Percentiles rank a stretch among this genome's conserved stretches.
phyloP scores from a whole-genome alignment of 768 basidiomycete species.

The Pleurotus citrinopileatus region DNA sequence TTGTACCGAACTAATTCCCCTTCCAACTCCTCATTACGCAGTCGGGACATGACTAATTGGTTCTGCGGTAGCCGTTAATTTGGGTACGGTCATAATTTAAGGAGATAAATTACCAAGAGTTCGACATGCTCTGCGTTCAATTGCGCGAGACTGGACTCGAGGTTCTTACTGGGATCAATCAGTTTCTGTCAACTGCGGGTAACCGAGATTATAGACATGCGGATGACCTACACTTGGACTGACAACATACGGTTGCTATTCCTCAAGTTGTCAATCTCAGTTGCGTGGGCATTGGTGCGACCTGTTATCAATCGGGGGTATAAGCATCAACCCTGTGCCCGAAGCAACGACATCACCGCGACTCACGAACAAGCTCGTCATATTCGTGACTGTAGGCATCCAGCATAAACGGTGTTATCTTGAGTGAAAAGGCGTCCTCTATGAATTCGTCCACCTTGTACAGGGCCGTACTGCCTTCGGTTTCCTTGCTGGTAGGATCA shows the following conservation, averaged over 20 bases:
- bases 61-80: constrained; percentile 47
- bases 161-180: constrained; percentile 54
- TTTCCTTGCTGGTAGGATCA: constrained; percentile 21
- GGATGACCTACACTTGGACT: constrained; percentile 68
- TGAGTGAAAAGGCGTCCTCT: constrained; percentile 77
- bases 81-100: too few relatives aligned
- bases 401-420: constrained; percentile 94
- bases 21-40: constrained; percentile 92
- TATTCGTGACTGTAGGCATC: constrained; percentile 89
- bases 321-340: neutral
- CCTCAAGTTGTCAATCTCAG: constrained; percentile 80
- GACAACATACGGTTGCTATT: constrained; percentile 75
- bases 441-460: constrained; percentile 85
- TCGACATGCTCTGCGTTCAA: constrained; percentile 82
- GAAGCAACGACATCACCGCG: neutral
- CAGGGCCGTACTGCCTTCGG: constrained; percentile 27
- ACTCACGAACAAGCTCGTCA: constrained; percentile 64
- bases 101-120: constrained; percentile 53
- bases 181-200: constrained; percentile 6
- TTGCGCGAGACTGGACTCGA: constrained; percentile 78
- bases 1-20: constrained; percentile 94
- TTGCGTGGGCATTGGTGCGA: constrained; percentile 45
- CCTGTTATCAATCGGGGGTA: neutral
- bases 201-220: constrained; percentile 6
- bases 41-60: constrained; percentile 83